Conservation (phyloP, 208 protist genomes). For the Acanthamoeba castellanii region DNA sequence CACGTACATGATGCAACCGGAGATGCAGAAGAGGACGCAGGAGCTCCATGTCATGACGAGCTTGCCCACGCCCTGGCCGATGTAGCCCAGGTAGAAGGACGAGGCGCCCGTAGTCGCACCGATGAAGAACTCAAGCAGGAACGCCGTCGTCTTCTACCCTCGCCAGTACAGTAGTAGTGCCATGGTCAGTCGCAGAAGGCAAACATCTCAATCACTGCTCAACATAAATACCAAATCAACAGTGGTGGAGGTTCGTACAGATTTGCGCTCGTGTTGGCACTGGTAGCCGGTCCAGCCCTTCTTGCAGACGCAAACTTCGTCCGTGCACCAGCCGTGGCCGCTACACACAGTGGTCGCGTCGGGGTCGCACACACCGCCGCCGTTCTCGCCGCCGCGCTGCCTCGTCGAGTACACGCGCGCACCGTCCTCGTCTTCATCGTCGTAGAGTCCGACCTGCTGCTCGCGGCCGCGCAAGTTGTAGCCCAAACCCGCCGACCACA, state of each 20-base stretch:
- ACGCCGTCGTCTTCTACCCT: constrained; percentile 26
- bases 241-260: not conserved
- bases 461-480: not conserved
- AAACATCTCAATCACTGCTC: not conserved
- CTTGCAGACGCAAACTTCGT: not conserved
- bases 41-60: not conserved
- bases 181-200: not conserved
- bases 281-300: not conserved
- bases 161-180: not conserved
- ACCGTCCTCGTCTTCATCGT: not conserved
- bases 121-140: constrained; percentile 55
- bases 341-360: not conserved
- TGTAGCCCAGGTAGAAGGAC: constrained; percentile 37
- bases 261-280: constrained; percentile 21
- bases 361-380: not conserved
- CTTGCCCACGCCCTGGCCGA: constrained; percentile 24
- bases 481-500: not conserved
- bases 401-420: not conserved
- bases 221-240: too few relatives aligned
- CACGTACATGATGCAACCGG: not conserved
- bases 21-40: not conserved
- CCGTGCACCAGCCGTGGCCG: not conserved
- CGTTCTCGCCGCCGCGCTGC: not conserved
- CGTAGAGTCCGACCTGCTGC: not conserved
- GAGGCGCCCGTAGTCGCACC: not conserved